Evolutionary conservation across 352 stramenopile species (phyloP), one percentile per base, ranked within the genome.

Genomic region (Phytopythium chamaehyphon): DNA sequence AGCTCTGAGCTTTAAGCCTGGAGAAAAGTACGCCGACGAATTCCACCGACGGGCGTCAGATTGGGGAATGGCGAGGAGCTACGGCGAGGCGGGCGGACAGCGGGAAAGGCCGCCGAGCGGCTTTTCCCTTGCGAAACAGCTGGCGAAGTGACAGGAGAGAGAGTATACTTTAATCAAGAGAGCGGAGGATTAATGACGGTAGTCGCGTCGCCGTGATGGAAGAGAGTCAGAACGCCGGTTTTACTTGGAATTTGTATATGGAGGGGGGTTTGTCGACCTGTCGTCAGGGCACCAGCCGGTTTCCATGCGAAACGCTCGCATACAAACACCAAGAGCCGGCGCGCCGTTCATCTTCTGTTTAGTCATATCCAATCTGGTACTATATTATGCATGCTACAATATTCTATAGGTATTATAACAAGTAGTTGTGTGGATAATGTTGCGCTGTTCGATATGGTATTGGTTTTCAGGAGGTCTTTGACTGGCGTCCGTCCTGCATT

Each of bases 81-180:
- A 33, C 28, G 28, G 9, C 5, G 5, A 9, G 5, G 28, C 43
- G 43, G n/a, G 14, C 43, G 24, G 43, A 48, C 43, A 22, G 43
- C 43, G 43, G 16, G 43, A 38, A 23, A 26, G 16, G 40, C 18
- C 12, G 6, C 22, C 1, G 24, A 11, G 15, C 43, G 40, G 22
- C 40, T 47, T 21, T 35, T 15, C 40, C 18, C 1, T 14, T 3
- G 40, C 15, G 24, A 48, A 48, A 37, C 43, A 48, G 43, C 21
- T 38, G 43, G 43, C 40, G 40, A 47, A 8, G 14, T 33, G 28
- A 23, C 11, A 15, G 23, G 21, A 15, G n/a, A 16, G 11, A 4
- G 16, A 0, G 23, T 28, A 48, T 48, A 38, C 24, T 48, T 48
- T 48, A 24, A 38, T 38, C 43, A 48, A 48, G 43, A 37, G 5